Base-by-base conservation (phyloP, 2,329 filamentous ascomycete genomes). In the Hypomyces rosellus region DNA sequence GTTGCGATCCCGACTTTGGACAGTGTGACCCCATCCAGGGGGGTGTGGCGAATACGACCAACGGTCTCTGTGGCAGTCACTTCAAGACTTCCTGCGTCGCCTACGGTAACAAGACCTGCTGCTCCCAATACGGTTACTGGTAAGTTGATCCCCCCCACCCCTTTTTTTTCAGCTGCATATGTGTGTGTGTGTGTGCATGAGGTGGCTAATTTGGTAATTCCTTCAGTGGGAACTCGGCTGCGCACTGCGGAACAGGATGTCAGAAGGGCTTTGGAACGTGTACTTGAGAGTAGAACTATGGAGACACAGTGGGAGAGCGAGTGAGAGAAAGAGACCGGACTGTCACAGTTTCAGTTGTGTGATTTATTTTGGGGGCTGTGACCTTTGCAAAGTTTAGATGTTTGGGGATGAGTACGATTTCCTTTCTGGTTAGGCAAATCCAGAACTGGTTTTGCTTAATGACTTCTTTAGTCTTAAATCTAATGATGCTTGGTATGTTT, bases 1-100 rank as follows among this genome's bases (percentile, higher is more conserved):
- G 69, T n/a, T 71, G 69, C 53, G 59, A 69, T 48, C 45, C 55
- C 14, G 59, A 62, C 49, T 70, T 65, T 57, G 68, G 68, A 34
- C 58, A 58, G 34, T 71, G 68, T 54, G 57, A 59, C 45, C 56
- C 60, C 25, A 52, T 52, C 5, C 46, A 51, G 20, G 48, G 49
- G 4, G 55, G 55, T 11, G 46, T 65, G 25, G 54, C 56, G 34
- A 57, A 66, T 47, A 67, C 66, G 25, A 67, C 66, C 37, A 69
- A 69, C 50, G 67, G 67, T 8, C 60, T 70, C 34, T 71, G 68
- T 48, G 68, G 68, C 4, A 44, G 54, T 5, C 40, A 46, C 13
- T 63, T 64, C 48, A 53, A 56, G n/a, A 63, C 67, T 7, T 63
- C 63, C 0, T 71, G 69, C 47, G 39, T 51, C 15, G 62, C 61